Evolutionary conservation across 1,284 basidiomycete genomes (phyloP), one percentile per base, ranked within the genome.

Genomic region (Ceratobasidium sp.): DNA sequence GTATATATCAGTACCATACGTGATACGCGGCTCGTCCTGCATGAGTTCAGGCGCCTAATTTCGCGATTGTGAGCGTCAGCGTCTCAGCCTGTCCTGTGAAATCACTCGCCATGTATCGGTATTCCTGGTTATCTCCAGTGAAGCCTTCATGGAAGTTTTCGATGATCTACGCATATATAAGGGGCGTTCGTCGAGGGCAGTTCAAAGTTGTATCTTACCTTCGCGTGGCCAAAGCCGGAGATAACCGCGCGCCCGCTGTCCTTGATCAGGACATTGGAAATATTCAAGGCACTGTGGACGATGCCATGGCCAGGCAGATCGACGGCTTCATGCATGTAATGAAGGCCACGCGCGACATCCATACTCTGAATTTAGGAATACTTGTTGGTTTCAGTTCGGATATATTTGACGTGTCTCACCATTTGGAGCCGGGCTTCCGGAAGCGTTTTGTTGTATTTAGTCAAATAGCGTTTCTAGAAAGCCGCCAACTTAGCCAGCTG

Each of bases 231-330:
- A 20, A 77, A 77, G 2, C 75, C 75, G 23, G 75, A 77, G 10
- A 77, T 77, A 3, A 60, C 75, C 2, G 66, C 66, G n/a, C 66
- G 64, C 2, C 75, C 75, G 20, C 75, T 77, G 35, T 77, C 75
- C n/a, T 77, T 77, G 23, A 77, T 66, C 10, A 77, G 44, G 6
- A 77, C 44, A 33, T 77, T 68, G 65, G 23, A 69, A 12, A 68
- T 67, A 33, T 77, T 77, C 1, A 77, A 44, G 7, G 66, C 75
- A 10, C 65, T 60, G 41, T 77, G 75, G 1, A 77, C 75, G 7
- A 77, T 23, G 10, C 75, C 75, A 35, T 68, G 35, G 18, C 73
- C 50, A 5, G 44, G 64, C 44, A 68, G 41, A 6, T 60, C 66
- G 1, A 41, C 27, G 10, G 33, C 57, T 8, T 46, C 41, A 33